These are phyloP conservation scores for Ascosphaera pollenicola DNA, from an alignment of 2,329 filamentous ascomycete species.

Conservation along the genomic window DNA sequence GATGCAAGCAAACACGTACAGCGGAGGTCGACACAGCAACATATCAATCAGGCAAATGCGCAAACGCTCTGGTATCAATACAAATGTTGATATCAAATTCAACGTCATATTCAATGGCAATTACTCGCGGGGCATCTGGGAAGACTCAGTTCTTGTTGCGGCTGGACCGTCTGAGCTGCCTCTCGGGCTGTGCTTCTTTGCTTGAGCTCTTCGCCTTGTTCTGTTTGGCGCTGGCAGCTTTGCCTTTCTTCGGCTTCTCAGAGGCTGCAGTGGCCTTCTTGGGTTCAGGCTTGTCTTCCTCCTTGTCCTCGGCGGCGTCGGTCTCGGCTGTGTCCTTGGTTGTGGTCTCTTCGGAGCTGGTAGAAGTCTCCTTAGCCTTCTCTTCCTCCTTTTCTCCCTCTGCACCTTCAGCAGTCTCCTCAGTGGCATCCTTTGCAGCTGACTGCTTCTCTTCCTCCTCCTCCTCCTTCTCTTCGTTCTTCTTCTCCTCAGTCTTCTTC, in stretches of 20 bases:
- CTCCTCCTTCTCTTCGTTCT: slow-evolving; percentile 1
- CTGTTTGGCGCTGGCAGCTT: no score
- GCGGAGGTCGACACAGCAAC: no score
- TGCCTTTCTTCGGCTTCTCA: no score
- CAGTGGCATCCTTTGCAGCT: not conserved
- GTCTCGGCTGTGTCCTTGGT: slow-evolving; percentile 3
- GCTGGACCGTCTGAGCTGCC: not conserved
- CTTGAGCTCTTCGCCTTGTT: no score
- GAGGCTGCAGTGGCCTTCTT: not conserved
- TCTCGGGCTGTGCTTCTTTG: not conserved
- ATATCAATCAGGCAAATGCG: no score
- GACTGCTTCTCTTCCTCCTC: slow-evolving; percentile 1
- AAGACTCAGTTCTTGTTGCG: not conserved
- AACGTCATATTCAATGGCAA: no score
- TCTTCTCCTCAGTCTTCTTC: slow-evolving; percentile 5
- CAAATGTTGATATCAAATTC: no score
- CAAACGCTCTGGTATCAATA: no score
- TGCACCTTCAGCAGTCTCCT: slow-evolving; percentile 7
- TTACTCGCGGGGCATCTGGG: no score
- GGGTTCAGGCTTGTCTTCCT: slow-evolving; percentile 4
- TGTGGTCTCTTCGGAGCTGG: slow-evolving; percentile 2
- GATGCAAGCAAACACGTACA: no score
- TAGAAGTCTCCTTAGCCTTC: slow-evolving; percentile 4
- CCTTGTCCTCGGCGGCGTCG: slow-evolving; percentile 4
- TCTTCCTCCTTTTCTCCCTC: slow-evolving; percentile 3